Evolutionary conservation across 2,329 filamentous ascomycete genomes (phyloP), one percentile per base, ranked within the genome.

Genomic region (Amphichorda felina): DNA sequence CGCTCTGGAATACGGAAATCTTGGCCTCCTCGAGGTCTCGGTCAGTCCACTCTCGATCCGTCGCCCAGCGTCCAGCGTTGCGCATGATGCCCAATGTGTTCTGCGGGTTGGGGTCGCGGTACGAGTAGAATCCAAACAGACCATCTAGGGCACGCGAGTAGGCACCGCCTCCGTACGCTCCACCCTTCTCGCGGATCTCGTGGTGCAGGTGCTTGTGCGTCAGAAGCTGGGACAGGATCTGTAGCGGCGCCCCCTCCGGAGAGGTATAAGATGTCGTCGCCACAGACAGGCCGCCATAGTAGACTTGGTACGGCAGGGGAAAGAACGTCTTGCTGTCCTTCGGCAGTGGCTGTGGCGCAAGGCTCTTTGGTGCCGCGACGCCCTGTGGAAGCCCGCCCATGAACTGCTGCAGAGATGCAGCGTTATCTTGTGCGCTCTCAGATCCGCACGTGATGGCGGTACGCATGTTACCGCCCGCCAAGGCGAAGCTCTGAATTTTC

Each of bases 121-220:
- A 98, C 30, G 84, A 89, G 62, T 94, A 95, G 63, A 95, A 93
- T 13, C 86, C 86, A 47, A 98, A 96, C 1, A 94, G 57, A 17
- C 88, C 89, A 45, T 85, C 81, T 7, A 94, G 63, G 0, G 82
- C 75, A 17, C 79, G 77, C 30, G 82, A 80, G 54, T 86, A 89
- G 2, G 91, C 89, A 11, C 88, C 87, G 16, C 86, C 91, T 30
- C 91, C 91, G 47, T 98, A 98, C 0, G 91, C 91, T 26, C 91
- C 91, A 22, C 91, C 91, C 60, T 96, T 96, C 54, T 98, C 91
- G 37, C 91, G 83, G 45, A 98, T 95, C 58, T 96, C 91, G 46
- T 94, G 89, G 54, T 98, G 91, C 19, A 98, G 69, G 52, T 95
- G 84, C 59, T 94, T 95, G 63, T 98, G 89, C 1, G 89, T 96